Conservation (phyloP, 345 rosid species). For the Raphanus sativus region DNA sequence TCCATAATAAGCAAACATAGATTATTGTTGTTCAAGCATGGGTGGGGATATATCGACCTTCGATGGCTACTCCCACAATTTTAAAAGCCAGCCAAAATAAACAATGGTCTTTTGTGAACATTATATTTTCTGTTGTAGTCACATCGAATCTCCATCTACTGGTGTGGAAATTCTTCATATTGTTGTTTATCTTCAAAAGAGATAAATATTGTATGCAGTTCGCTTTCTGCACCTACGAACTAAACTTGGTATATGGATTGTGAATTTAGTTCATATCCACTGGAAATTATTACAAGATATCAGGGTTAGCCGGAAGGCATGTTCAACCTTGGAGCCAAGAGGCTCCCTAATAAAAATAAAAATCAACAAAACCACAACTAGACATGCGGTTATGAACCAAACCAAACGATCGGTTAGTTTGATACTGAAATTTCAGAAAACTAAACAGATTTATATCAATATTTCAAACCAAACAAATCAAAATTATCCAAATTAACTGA, state of each 20-base stretch:
- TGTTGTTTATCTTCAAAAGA: neutral
- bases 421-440: too few relatives aligned
- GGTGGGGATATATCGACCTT: neutral
- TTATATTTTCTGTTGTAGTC: conserved; percentile 18
- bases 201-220: neutral
- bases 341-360: too few relatives aligned
- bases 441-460: too few relatives aligned
- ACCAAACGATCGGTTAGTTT: too few relatives aligned
- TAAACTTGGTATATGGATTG: neutral
- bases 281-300: too few relatives aligned
- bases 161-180: neutral
- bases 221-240: neutral
- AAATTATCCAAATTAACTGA: too few relatives aligned
- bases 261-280: neutral
- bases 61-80: neutral
- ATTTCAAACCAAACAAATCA: too few relatives aligned
- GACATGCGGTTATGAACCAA: too few relatives aligned
- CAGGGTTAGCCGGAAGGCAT: too few relatives aligned
- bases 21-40: conserved; percentile 11
- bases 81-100: conserved; percentile 8
- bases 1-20: neutral
- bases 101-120: conserved; percentile 8
- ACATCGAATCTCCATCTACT: conserved; percentile 11
- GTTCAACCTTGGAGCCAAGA: too few relatives aligned
- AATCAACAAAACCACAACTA: too few relatives aligned